phyloP scores from a whole-genome alignment of 2,329 filamentous ascomycete species.

The Fusarium sp. region DNA sequence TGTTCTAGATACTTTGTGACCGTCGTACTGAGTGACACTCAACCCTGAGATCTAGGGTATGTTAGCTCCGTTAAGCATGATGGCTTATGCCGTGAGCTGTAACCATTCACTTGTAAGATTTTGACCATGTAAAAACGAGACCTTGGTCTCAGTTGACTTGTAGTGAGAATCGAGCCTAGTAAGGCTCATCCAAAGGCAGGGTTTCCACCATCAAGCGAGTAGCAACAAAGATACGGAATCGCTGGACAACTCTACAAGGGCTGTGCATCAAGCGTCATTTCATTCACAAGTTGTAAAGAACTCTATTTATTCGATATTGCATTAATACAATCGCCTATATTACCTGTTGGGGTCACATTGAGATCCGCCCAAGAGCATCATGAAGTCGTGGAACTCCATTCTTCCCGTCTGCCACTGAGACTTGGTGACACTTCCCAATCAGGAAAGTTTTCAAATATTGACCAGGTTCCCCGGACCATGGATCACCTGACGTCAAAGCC shows the following conservation, averaged over 20 bases:
- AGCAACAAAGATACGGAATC: rapidly evolving
- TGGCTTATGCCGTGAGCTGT: too few relatives aligned
- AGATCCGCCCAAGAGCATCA: neutral
- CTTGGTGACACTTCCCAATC: neutral
- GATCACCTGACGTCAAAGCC: slow-evolving; percentile 23
- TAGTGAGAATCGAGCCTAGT: too few relatives aligned
- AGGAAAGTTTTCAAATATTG: neutral
- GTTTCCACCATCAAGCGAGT: neutral
- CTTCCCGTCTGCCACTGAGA: neutral
- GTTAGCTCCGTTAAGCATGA: too few relatives aligned
- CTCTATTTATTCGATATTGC: too few relatives aligned
- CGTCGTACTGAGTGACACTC: too few relatives aligned
- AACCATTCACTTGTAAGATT: too few relatives aligned
- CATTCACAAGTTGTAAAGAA: neutral
- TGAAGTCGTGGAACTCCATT: neutral
- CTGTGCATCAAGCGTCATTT: neutral
- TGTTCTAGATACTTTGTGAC: too few relatives aligned
- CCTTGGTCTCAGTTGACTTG: too few relatives aligned
- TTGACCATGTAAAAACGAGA: too few relatives aligned
- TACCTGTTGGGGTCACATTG: rapidly evolving
- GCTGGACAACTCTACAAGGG: too few relatives aligned
- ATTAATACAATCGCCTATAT: neutral
- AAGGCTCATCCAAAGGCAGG: neutral
- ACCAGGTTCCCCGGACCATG: slow-evolving; percentile 12
- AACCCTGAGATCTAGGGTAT: too few relatives aligned